Percentiles rank a stretch among this genome's conserved stretches.
phyloP scores from a whole-genome alignment of 768 basidiomycete genomes.

The Hygrocybe punicea region DNA sequence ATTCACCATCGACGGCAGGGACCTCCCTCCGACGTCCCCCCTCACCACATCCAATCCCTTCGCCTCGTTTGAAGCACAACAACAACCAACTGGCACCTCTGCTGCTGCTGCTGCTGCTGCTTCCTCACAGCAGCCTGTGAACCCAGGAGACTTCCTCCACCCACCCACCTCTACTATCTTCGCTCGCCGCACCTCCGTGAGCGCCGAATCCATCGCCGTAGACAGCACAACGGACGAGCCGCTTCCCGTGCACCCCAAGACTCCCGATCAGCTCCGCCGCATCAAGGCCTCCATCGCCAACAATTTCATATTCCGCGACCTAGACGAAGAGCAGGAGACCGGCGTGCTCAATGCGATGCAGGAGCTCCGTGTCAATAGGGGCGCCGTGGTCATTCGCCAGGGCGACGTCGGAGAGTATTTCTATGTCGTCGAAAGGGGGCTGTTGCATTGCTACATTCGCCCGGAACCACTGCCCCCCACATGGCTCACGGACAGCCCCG shows the following conservation, averaged over 20 bases:
- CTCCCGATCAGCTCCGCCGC: conserved; percentile 76
- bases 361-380: conserved; percentile 66
- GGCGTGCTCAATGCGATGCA: conserved; percentile 96
- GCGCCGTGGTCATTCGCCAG: conserved; percentile 92
- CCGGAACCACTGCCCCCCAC: conserved; percentile 61
- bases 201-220: conserved; percentile 92
- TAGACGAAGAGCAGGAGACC: conserved; percentile 92
- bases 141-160: conserved; percentile 64
- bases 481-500: conserved; percentile 48
- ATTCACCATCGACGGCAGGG: conserved; percentile 57
- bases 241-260: conserved; percentile 75
- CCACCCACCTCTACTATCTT: conserved; percentile 74
- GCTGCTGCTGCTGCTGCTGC: conserved; percentile 14
- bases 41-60: conserved; percentile 52
- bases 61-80: conserved; percentile 43
- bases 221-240: conserved; percentile 62
- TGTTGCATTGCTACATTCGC: conserved; percentile 78
- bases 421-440: conserved; percentile 91
- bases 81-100: background rate
- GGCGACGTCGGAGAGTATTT: conserved; percentile 97
- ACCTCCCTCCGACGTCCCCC: conserved; percentile 60
- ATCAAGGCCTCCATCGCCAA: conserved; percentile 84
- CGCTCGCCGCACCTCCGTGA: conserved; percentile 90
- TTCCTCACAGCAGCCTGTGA: conserved; percentile 45
- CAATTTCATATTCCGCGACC: conserved; percentile 93